Percentiles rank a stretch among this genome's conserved stretches.
These are phyloP conservation scores for Xylariaceae sp. DNA, from an alignment of 2,329 filamentous ascomycete species.

Conservation along the genomic window DNA sequence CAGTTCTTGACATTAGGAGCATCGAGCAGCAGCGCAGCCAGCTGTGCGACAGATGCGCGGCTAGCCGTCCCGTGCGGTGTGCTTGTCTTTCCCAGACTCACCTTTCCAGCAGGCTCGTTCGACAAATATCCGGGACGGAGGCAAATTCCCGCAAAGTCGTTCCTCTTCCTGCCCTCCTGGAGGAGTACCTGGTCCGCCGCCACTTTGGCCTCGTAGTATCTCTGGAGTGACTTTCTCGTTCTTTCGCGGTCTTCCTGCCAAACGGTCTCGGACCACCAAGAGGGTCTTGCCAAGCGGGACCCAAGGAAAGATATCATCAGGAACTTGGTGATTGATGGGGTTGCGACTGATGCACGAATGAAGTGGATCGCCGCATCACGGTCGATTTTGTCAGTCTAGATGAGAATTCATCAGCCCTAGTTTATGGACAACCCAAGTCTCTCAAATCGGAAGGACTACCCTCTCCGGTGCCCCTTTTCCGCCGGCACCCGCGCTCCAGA, in stretches of 20 bases:
- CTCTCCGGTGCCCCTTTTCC: conserved; percentile 60
- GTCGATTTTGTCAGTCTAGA: conserved; percentile 35
- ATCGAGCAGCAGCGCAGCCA: conserved; percentile 59
- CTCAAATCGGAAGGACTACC: conserved; percentile 33
- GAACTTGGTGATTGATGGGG: conserved; percentile 60
- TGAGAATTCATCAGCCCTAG: neutral
- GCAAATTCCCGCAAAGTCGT: conserved; percentile 51
- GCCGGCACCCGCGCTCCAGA: conserved; percentile 69
- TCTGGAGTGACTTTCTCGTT: conserved; percentile 47
- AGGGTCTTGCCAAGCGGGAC: conserved; percentile 53
- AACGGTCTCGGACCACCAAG: conserved; percentile 56
- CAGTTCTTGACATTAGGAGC: conserved; percentile 48
- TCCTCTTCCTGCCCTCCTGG: conserved; percentile 46
- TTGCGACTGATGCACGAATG: conserved; percentile 60
- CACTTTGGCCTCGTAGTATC: conserved; percentile 64
- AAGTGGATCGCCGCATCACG: conserved; percentile 65
- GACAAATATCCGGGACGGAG: conserved; percentile 57
- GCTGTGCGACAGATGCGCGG: conserved; percentile 62
- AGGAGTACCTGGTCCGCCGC: conserved; percentile 62
- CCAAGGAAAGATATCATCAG: conserved; percentile 65
- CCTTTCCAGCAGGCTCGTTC: conserved; percentile 50
- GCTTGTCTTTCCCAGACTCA: conserved; percentile 52
- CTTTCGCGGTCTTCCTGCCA: conserved; percentile 48
- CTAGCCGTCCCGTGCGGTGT: conserved; percentile 46
- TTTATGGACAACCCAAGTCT: neutral